Base-by-base conservation (phyloP, 108 stramenopile genomes). In the Skeletonema marinoi region DNA sequence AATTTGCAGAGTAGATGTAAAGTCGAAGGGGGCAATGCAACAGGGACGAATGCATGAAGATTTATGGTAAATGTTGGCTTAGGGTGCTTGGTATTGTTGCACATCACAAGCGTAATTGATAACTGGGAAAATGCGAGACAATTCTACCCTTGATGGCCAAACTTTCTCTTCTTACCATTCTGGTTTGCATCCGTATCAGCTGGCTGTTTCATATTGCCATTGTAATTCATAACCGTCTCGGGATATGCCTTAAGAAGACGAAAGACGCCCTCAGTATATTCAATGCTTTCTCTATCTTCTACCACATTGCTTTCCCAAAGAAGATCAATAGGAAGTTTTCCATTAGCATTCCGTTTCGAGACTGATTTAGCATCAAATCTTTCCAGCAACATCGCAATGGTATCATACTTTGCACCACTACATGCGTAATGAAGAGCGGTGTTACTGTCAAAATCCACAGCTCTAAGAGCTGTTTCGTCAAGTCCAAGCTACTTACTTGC, bases 1-100 rank as follows among this genome's bases (percentile, higher is more conserved):
- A 78, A 66, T 72, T 73, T 54, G 80, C 86, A 17, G 65, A 72
- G 33, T 50, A 68, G 19, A 71, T 33, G 14, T 31, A 38, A 33
- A n/a, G 42, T 30, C 25, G 36, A 32, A 29, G 31, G 31, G 21
- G 11, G 3, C n/a, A 41, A 21, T 9, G 30, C 16, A 19, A 60
- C 3, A 12, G 16, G 51, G 59, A 16, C 1, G 16, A n/a, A 46
- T 46, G 44, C 44, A 46, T 46, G 2, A 46, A 46, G 44, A n/a
- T n/a, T 2, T n/a, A 46, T 46, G 35, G 44, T 46, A 5, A 46
- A 46, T 16, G 35, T 46, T 46, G 14, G 44, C 16, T 3, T 46
- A 5, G 44, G 16, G 25, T 0, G 25, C 25, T 25, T 16, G 16
- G 16, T 46, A 16, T 44, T 12, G 3, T 46, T 4, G 44, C 44